Conservation (phyloP, 2,329 filamentous ascomycete species). For the Penicillium fuscoglaucum region DNA sequence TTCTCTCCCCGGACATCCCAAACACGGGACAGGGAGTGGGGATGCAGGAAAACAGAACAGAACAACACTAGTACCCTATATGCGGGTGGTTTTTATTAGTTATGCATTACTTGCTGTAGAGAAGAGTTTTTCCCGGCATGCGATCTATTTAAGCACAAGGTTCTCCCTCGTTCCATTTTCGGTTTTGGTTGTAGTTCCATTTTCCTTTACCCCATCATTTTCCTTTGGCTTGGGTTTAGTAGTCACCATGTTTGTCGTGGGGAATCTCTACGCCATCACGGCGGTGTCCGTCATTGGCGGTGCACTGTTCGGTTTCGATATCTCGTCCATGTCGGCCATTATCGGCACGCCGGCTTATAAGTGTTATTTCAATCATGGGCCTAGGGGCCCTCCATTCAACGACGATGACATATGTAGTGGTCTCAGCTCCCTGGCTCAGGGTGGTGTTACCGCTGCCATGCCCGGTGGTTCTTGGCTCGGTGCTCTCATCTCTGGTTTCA, state of each 20-base stretch:
- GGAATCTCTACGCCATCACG: slow-evolving; percentile 60
- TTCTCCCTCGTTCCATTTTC: background rate
- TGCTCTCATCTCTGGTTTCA: slow-evolving; percentile 54
- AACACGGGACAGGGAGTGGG: slow-evolving; percentile 5
- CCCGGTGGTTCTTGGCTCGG: slow-evolving; percentile 69
- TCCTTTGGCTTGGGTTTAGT: slow-evolving; percentile 1
- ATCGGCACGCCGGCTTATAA: slow-evolving; percentile 55
- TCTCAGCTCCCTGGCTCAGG: slow-evolving; percentile 55
- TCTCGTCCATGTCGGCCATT: slow-evolving; percentile 40
- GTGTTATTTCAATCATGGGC: slow-evolving; percentile 63
- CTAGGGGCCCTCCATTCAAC: slow-evolving; percentile 60
- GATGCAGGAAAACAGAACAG: background rate
- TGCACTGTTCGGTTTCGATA: slow-evolving; percentile 38
- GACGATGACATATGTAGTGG: slow-evolving; percentile 46
- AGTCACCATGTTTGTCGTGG: slow-evolving; percentile 39
- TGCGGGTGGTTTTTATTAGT: slow-evolving; percentile 3
- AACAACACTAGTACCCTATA: background rate
- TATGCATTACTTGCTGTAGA: background rate
- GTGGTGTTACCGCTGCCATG: slow-evolving; percentile 71
- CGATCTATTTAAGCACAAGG: slow-evolving; percentile 7
- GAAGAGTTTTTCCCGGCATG: slow-evolving; percentile 6
- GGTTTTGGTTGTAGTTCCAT: background rate
- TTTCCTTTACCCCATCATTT: background rate
- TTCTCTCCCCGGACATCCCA: slow-evolving; percentile 3
- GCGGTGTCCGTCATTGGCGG: slow-evolving; percentile 51